Evolutionary conservation across 345 rosid genomes (phyloP).

Genomic region (Theobroma cacao): DNA sequence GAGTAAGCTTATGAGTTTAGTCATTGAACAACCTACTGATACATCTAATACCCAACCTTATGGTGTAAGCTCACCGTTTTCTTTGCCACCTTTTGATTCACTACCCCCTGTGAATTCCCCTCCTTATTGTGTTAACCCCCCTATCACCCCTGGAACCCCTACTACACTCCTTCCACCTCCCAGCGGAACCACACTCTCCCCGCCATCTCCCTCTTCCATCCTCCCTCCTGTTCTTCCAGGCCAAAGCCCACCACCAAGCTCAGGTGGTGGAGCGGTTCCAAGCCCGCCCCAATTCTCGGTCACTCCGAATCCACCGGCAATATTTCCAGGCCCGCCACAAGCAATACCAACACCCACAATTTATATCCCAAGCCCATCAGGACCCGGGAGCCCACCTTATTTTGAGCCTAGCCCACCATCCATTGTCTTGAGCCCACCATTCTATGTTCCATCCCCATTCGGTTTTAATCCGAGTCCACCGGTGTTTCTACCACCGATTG

Average conservation of each 20-base stretch:
- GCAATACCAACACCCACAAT: constrained; percentile 27
- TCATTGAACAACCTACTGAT: constrained; percentile 44
- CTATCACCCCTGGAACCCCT: constrained; percentile 48
- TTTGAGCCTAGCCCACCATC: constrained; percentile 30
- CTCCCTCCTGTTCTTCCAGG: constrained; percentile 27
- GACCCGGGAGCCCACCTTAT: constrained; percentile 34
- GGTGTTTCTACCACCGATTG: constrained; percentile 61
- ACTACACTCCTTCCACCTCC: constrained; percentile 29
- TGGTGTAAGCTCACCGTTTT: constrained; percentile 51
- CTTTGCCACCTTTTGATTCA: constrained; percentile 58
- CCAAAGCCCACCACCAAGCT: constrained; percentile 50
- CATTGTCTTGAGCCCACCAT: constrained; percentile 38
- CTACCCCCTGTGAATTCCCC: constrained; percentile 50
- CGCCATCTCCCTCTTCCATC: constrained; percentile 26
- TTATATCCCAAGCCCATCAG: constrained; percentile 31
- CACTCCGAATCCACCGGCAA: constrained; percentile 25
- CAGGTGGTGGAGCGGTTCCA: not conserved
- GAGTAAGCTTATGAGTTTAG: constrained; percentile 41
- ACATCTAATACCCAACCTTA: constrained; percentile 46
- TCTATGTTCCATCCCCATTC: constrained; percentile 32
- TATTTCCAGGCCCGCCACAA: constrained; percentile 30
- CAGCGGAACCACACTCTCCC: constrained; percentile 12
- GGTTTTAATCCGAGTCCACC: constrained; percentile 34
- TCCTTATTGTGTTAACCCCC: constrained; percentile 57
- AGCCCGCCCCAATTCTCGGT: constrained; percentile 23